phyloP scores from a whole-genome alignment of 345 rosid species.

The Citrus medica region DNA sequence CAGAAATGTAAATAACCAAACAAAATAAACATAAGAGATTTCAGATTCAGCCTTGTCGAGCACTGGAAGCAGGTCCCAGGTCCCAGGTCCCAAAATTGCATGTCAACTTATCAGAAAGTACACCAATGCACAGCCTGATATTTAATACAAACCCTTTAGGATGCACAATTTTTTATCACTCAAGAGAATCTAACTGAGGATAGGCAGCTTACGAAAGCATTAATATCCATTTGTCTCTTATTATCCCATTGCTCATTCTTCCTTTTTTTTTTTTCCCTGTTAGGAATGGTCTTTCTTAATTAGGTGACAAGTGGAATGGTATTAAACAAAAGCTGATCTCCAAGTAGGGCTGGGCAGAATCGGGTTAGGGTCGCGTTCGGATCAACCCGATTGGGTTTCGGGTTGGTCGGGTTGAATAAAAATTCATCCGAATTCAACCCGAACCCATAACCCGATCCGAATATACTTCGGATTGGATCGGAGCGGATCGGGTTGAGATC shows the following conservation, averaged over 20 bases:
- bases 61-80: neutral
- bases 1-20: neutral
- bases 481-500: too few relatives aligned
- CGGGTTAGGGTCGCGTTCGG: too few relatives aligned
- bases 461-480: too few relatives aligned
- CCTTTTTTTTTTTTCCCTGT: too few relatives aligned
- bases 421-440: too few relatives aligned
- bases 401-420: too few relatives aligned
- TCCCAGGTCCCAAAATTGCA: neutral
- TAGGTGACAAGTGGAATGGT: neutral
- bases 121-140: neutral
- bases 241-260: too few relatives aligned
- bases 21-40: neutral
- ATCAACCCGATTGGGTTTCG: too few relatives aligned
- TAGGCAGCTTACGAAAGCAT: neutral
- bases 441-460: too few relatives aligned
- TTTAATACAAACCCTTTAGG: neutral
- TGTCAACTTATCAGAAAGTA: neutral
- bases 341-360: too few relatives aligned
- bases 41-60: neutral
- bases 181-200: neutral
- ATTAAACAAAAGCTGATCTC: neutral
- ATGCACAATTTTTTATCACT: neutral
- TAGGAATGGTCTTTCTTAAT: neutral
- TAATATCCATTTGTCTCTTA: neutral